Percentiles rank a stretch among this genome's conserved stretches.
Conservation (phyloP, 805 yeast species). For the Scheffersomyces lignosus region DNA sequence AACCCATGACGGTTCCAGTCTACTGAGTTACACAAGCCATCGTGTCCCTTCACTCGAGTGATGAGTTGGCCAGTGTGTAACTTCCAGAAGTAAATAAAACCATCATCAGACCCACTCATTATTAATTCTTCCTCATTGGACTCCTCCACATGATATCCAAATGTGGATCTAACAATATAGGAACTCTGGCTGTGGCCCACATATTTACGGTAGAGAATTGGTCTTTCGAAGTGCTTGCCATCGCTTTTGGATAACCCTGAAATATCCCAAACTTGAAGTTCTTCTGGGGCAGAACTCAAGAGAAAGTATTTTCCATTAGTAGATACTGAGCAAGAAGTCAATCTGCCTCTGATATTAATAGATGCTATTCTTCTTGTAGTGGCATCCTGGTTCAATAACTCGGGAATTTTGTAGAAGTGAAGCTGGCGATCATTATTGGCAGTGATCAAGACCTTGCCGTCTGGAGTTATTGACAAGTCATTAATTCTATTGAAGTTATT, state of each 20-base stretch:
- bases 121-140: slow-evolving; percentile 59
- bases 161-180: slow-evolving; percentile 71
- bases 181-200: slow-evolving; percentile 72
- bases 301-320: slow-evolving; percentile 52
- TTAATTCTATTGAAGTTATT: slow-evolving; percentile 52
- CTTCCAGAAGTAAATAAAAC: slow-evolving; percentile 76
- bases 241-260: slow-evolving; percentile 15
- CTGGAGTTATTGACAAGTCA: slow-evolving; percentile 65
- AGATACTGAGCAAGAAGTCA: slow-evolving; percentile 66
- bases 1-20: slow-evolving; percentile 56
- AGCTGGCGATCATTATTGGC: slow-evolving; percentile 64
- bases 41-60: slow-evolving; percentile 61
- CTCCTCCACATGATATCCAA: slow-evolving; percentile 55
- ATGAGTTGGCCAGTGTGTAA: slow-evolving; percentile 67
- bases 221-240: slow-evolving; percentile 25
- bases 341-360: slow-evolving; percentile 53
- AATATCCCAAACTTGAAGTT: slow-evolving; percentile 80
- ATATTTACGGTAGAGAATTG: slow-evolving; percentile 59
- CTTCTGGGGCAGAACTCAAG: slow-evolving; percentile 70
- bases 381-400: slow-evolving; percentile 29
- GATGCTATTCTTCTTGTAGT: slow-evolving; percentile 42
- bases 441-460: slow-evolving; percentile 60
- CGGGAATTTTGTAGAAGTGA: slow-evolving; percentile 57
- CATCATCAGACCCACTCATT: slow-evolving; percentile 84
- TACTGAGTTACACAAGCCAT: slow-evolving; percentile 70